Conservation (phyloP, 202 grass and related monocot species). For the Eragrostis tef region DNA sequence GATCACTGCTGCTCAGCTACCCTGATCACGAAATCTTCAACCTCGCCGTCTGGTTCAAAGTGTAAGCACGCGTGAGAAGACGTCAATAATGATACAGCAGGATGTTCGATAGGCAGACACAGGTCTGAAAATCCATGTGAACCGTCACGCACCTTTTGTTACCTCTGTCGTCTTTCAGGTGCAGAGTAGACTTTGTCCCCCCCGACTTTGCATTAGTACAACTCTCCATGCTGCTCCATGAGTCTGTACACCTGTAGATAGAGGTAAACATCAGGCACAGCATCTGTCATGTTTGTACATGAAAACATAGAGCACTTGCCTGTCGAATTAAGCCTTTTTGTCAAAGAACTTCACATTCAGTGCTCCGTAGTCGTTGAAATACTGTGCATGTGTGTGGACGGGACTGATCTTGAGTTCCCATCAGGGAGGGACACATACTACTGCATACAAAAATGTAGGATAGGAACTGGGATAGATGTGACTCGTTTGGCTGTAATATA, state of each 20-base stretch:
- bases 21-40: not conserved
- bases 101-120: not conserved
- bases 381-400: not conserved
- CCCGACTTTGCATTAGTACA: not conserved
- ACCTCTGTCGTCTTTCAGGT: not conserved
- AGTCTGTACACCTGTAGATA: not conserved
- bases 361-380: not conserved
- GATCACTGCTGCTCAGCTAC: not conserved
- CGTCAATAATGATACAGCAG: not conserved
- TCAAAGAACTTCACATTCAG: not conserved
- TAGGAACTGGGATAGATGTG: not conserved
- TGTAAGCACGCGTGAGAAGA: not conserved
- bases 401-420: not conserved
- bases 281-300: not conserved
- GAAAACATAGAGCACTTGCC: not conserved
- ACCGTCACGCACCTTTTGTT: not conserved
- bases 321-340: not conserved
- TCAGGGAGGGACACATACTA: not conserved
- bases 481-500: not conserved
- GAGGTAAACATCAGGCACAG: not conserved
- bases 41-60: not conserved
- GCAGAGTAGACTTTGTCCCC: not conserved
- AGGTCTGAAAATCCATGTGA: conserved; percentile 10
- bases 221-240: not conserved
- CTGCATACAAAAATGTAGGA: too few species aligned